phyloP scores from a whole-genome alignment of 2,329 filamentous ascomycete species.

The Penicillium hesseltinei region DNA sequence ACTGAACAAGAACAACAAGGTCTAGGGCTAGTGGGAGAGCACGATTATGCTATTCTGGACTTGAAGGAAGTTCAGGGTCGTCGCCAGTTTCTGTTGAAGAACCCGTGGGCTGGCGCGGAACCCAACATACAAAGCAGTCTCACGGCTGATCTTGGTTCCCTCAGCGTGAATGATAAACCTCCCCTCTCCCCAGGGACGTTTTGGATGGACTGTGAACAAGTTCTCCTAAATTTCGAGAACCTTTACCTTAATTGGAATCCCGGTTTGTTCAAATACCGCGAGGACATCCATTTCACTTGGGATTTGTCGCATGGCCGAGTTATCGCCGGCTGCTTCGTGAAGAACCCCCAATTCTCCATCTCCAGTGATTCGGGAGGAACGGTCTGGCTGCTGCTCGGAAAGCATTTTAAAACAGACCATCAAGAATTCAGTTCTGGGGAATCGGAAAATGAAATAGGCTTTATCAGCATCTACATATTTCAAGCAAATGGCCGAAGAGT shows the following conservation, averaged over 20 bases:
- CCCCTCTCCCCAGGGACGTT: constrained; percentile 68
- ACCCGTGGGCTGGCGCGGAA: constrained; percentile 83
- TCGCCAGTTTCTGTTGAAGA: constrained; percentile 79
- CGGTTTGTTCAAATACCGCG: constrained; percentile 71
- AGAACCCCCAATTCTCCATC: constrained; percentile 61
- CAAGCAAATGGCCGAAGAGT: constrained; percentile 68
- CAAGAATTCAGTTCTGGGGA: constrained; percentile 43
- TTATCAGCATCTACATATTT: constrained; percentile 85
- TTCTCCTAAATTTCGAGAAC: constrained; percentile 89
- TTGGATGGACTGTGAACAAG: constrained; percentile 87
- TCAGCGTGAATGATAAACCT: constrained; percentile 13
- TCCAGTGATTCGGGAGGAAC: constrained; percentile 55
- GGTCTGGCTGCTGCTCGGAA: constrained; percentile 81
- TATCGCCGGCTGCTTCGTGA: constrained; percentile 71
- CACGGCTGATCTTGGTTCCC: constrained; percentile 7
- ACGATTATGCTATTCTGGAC: constrained; percentile 90
- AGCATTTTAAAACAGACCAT: constrained; percentile 75
- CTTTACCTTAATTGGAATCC: constrained; percentile 98
- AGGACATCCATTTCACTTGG: constrained; percentile 92
- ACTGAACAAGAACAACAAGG: constrained; percentile 72
- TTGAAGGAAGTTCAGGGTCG: constrained; percentile 64
- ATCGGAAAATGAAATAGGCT: constrained; percentile 62
- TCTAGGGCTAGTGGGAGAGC: constrained; percentile 80
- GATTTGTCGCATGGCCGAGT: constrained; percentile 52
- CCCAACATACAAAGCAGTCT: constrained; percentile 26